These are phyloP conservation scores for Clonostachys rosea DNA, from an alignment of 2,329 filamentous ascomycete genomes.

Conservation along the genomic window DNA sequence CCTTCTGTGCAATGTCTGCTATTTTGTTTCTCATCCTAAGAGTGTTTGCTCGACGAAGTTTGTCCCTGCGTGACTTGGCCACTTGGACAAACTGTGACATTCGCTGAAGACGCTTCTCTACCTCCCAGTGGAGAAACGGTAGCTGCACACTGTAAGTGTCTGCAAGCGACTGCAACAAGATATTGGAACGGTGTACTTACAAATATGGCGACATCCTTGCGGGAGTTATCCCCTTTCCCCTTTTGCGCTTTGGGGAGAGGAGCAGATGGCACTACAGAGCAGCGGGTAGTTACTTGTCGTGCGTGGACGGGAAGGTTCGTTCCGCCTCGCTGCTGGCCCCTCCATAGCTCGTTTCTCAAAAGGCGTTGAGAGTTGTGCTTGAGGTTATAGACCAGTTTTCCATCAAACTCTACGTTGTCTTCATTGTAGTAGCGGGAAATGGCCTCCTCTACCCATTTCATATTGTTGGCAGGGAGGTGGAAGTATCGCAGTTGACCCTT, in stretches of 20 bases:
- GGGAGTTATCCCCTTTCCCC: background rate
- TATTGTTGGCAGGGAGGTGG: slow-evolving; percentile 17
- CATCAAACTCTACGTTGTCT: slow-evolving; percentile 8
- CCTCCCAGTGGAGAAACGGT: slow-evolving; percentile 11
- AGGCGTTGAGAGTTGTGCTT: slow-evolving; percentile 10
- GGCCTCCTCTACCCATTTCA: slow-evolving; percentile 17
- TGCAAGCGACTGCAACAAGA: background rate
- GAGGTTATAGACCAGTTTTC: slow-evolving; percentile 2
- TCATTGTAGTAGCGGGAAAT: slow-evolving; percentile 11
- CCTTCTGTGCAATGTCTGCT: slow-evolving; percentile 4
- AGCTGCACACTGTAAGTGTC: slow-evolving; percentile 2
- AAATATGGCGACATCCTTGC: slow-evolving; percentile 7
- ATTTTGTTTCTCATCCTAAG: slow-evolving; percentile 2
- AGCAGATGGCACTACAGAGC: slow-evolving; percentile 8
- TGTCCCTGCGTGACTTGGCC: slow-evolving; percentile 7
- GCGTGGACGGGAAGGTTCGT: slow-evolving; percentile 6
- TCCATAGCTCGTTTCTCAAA: slow-evolving; percentile 9
- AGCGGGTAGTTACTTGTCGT: slow-evolving; percentile 8
- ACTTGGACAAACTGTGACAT: slow-evolving; percentile 9
- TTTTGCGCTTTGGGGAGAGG: background rate
- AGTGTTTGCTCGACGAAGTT: slow-evolving; percentile 6
- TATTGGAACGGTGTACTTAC: slow-evolving; percentile 1
- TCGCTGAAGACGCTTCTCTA: slow-evolving; percentile 8
- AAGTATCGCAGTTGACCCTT: slow-evolving; percentile 13
- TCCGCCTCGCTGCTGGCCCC: slow-evolving; percentile 8